Percentiles rank a stretch among this genome's conserved stretches.
Evolutionary conservation across 108 stramenopile genomes (phyloP).

Genomic region (Schizochytrium sp.): DNA sequence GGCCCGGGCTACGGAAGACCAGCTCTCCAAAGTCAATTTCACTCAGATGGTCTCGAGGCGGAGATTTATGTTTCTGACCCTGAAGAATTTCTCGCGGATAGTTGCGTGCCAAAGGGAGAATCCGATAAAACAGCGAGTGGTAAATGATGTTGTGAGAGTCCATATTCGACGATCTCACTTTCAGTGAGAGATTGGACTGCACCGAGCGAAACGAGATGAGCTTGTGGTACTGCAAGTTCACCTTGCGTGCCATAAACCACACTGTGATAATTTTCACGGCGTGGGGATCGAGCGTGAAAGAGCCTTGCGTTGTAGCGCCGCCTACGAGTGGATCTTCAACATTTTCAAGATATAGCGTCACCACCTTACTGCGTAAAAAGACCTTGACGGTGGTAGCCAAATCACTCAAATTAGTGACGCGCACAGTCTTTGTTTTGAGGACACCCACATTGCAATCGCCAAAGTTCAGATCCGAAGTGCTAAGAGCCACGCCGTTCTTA

Average conservation of each 20-base stretch:
- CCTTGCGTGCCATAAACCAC: not conserved
- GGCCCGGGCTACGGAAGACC: not conserved
- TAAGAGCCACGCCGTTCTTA: not conserved
- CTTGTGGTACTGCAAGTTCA: not conserved
- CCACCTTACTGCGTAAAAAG: not conserved
- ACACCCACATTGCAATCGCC: not conserved
- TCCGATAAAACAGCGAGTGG: not conserved
- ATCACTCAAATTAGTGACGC: not conserved
- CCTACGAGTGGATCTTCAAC: not conserved
- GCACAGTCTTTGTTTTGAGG: not conserved
- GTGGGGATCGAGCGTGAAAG: not conserved
- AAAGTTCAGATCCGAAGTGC: not conserved
- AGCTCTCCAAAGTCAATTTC: slow-evolving; percentile 2
- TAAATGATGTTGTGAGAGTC: slow-evolving; percentile 17
- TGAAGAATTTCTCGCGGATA: not conserved
- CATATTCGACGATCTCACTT: not conserved
- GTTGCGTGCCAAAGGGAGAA: not conserved
- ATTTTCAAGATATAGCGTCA: not conserved
- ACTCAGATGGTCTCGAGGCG: not conserved
- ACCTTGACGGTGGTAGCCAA: not conserved
- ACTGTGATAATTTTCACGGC: not conserved
- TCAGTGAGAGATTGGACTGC: not conserved
- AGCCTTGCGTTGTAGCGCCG: not conserved
- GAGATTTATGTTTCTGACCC: not conserved
- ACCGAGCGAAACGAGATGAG: not conserved